phyloP scores from a whole-genome alignment of 805 yeast species.

The Priceomyces fermenticarens region DNA sequence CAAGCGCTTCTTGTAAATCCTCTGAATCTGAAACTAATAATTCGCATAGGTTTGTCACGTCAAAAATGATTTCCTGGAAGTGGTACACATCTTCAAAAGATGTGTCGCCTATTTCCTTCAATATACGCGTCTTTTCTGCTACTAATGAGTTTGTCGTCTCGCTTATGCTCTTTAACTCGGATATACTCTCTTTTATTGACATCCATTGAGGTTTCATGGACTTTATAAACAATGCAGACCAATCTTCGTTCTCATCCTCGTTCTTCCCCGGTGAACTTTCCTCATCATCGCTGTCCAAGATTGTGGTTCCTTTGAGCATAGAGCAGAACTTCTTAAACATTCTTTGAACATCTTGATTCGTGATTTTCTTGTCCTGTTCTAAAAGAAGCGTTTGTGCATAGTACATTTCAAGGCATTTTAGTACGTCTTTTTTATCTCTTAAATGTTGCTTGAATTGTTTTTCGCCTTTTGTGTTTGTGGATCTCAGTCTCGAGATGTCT shows the following conservation, averaged over 20 bases:
- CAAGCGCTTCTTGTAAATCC: conserved; percentile 1
- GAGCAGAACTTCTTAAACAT: conserved; percentile 7
- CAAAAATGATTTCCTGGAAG: conserved; percentile 20
- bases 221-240: conserved; percentile 5
- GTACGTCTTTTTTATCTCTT: conserved; percentile 5
- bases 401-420: conserved; percentile 9
- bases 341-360: conserved; percentile 6
- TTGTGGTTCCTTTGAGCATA: neutral
- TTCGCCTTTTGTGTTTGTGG: conserved; percentile 4
- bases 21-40: conserved; percentile 6
- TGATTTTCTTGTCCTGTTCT: conserved; percentile 4
- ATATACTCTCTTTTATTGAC: conserved; percentile 7
- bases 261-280: no score
- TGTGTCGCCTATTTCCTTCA: conserved; percentile 8
- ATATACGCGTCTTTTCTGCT: conserved; percentile 11
- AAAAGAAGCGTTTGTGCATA: conserved; percentile 7
- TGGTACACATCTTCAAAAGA: conserved; percentile 16
- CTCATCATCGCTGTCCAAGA: neutral
- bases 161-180: conserved; percentile 11
- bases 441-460: conserved; percentile 7
- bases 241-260: neutral
- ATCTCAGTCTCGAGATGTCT: conserved; percentile 4
- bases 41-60: conserved; percentile 9
- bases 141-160: conserved; percentile 7
- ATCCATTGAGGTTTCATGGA: conserved; percentile 8